Base-by-base conservation (phyloP, 1,139 yeast species). In the Pneumocystis wakefieldiae region DNA sequence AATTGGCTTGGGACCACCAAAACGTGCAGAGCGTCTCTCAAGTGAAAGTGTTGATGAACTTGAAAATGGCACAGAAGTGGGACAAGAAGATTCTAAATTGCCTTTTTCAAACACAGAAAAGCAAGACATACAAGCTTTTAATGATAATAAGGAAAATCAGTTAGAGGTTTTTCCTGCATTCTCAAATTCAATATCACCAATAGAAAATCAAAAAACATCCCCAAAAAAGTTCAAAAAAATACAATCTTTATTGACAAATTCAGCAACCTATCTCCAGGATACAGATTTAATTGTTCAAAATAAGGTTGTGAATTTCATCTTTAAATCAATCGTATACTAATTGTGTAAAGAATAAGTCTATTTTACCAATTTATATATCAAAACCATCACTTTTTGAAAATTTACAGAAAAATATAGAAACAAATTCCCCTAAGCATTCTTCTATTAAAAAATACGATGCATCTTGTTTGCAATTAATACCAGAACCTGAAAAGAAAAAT, bases 1-100 rank as follows among this genome's bases (percentile, higher is more conserved):
- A 12, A 61, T 63, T 15, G 66, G 66, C 1, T 39, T 64, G 15
- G 66, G 66, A 2, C 66, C 66, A 6, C 66, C 66, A 36, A 64
- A 63, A 39, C 65, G 66, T 17, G 66, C 66, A 15, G 66, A 64
- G 17, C 61, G 64, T 14, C 61, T 59, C 19, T 60, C 64, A 6
- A 38, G 60, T 14, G 65, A 64, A n/a, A 59, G 62, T 4, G 63
- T 59, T 28, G 61, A 60, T 36, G 64, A 58, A 12, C 10, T n/a
- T 38, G 61, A 19, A n/a, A 37, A 61, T 36, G 36, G 10, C 10
- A 48, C 12, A 3, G 55, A 48, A 24, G 32, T 12, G 1, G n/a
- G 14, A 24, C 29, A 48, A 3, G 55, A 48, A 10, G n/a, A 48
- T 24, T 24, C 55, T 24, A 48, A 48, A 48, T n/a, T 24, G 10